Base-by-base conservation (phyloP, 2,329 filamentous ascomycete genomes). In the Colletotrichum zoysiae region DNA sequence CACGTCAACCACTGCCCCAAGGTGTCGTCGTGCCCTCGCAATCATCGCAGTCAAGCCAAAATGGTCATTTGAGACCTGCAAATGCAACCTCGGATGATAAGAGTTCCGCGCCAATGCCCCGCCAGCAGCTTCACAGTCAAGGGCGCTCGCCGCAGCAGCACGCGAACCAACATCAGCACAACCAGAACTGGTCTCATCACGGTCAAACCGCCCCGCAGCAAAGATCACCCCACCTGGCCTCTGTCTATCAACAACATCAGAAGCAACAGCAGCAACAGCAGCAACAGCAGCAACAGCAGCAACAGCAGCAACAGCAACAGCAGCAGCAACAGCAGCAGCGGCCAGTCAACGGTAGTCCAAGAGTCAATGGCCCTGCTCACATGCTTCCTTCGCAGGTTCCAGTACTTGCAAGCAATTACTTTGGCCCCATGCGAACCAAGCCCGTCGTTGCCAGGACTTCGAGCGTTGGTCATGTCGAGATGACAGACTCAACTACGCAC, bases 371-470 rank as follows among this genome's bases (percentile, higher is more conserved):
- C 8, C 23, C 51, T n/a, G 46, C 59, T 7, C 53, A 53, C 14
- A 50, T 59, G 46, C 65, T 71, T 58, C 65, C 65, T 6, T 69
- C 69, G 3, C 67, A 71, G 23, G 65, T 66, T 11, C 69, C 53
- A 8, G 23, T 55, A 16, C 55, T 64, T 20, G 59, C 65, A 18
- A 71, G 48, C 55, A 35, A 63, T 59, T 35, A 44, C 44, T 40
- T 26, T 30, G 16, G 26, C 53, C 12, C 20, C 18, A 55, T 62
- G 26, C n/a, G 38, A 30, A 5, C 2, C 53, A 57, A 57, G 2
- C 20, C 23, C 51, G 14, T n/a, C 23, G 5, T 26, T 16, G 26
- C 14, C 58, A n/a, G 55, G 20, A 3, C 35, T 40, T 59, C 46
- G 59, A 5, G 44, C 7, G 23, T 20, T 30, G 40, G 55, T 5